Percentiles rank a stretch among this genome's conserved stretches.
These are phyloP conservation scores for Ammopiptanthus mongolicus DNA, from an alignment of 306 rosid genomes.

Conservation along the genomic window DNA sequence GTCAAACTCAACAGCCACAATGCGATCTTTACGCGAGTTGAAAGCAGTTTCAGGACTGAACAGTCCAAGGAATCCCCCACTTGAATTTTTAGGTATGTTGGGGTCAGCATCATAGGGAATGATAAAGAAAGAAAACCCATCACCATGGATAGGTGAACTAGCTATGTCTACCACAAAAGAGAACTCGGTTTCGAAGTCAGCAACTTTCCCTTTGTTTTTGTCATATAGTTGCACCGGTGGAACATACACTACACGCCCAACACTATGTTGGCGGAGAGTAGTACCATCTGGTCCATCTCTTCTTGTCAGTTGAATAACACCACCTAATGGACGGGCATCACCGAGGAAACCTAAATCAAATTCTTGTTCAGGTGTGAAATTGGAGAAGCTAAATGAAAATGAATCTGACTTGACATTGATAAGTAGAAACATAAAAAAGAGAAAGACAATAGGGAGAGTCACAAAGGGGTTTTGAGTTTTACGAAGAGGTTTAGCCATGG, in stretches of 20 bases:
- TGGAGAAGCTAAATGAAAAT: not conserved
- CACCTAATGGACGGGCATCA: not conserved
- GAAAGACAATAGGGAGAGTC: not conserved
- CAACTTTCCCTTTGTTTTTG: not conserved
- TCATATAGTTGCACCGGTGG: not conserved
- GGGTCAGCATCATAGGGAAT: constrained; percentile 25
- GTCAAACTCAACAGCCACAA: constrained; percentile 59
- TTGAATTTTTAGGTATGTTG: constrained; percentile 24
- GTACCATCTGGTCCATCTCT: not conserved
- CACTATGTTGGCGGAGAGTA: not conserved
- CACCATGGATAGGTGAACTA: too few species aligned
- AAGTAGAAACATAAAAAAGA: not conserved
- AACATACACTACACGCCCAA: not conserved
- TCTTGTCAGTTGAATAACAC: not conserved
- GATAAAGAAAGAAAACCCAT: constrained; percentile 34
- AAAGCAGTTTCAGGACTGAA: constrained; percentile 18
- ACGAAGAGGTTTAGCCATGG: not conserved
- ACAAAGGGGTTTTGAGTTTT: not conserved
- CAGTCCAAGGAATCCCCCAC: constrained; percentile 18
- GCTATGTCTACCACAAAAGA: not conserved
- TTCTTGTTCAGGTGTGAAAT: not conserved
- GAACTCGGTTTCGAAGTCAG: not conserved
- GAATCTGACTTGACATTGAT: not conserved
- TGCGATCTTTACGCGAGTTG: not conserved
- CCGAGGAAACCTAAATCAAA: not conserved